Conservation (phyloP, 2,329 filamentous ascomycete genomes). For the Aspergillus aculeatus region DNA sequence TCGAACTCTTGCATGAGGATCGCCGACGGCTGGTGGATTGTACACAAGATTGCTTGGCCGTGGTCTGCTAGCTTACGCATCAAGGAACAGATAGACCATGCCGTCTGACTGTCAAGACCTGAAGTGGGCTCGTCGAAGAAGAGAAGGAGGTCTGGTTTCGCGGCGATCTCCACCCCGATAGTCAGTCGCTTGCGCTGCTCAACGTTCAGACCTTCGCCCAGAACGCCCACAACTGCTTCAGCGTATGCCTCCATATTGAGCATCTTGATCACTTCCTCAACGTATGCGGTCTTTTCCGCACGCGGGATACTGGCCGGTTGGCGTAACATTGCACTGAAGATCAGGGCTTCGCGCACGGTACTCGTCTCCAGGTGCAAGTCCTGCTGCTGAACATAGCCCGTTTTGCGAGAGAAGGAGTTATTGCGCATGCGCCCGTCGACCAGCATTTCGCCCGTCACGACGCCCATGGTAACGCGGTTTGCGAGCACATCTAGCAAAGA, state of each 20-base stretch:
- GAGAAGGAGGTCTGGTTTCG: constrained; percentile 80
- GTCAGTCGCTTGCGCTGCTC: constrained; percentile 72
- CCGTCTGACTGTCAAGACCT: constrained; percentile 85
- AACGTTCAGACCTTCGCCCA: constrained; percentile 68
- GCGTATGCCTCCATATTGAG: constrained; percentile 86
- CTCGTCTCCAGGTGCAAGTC: constrained; percentile 81
- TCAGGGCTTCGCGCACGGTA: constrained; percentile 81
- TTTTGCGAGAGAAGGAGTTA: constrained; percentile 63
- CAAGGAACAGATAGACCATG: constrained; percentile 82
- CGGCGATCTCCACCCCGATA: constrained; percentile 88
- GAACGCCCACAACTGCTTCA: constrained; percentile 82
- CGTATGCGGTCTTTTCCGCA: constrained; percentile 77
- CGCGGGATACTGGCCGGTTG: constrained; percentile 71
- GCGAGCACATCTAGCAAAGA: constrained; percentile 83
- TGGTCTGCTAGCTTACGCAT: constrained; percentile 84
- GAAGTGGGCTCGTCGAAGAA: constrained; percentile 94
- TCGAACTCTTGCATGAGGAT: constrained; percentile 85
- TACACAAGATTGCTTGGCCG: constrained; percentile 89
- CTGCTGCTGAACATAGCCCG: constrained; percentile 71
- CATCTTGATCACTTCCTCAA: constrained; percentile 83
- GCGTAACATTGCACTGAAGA: constrained; percentile 79
- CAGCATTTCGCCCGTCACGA: constrained; percentile 80
- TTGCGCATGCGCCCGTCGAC: constrained; percentile 72
- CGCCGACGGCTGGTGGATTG: constrained; percentile 89
- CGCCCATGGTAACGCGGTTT: constrained; percentile 78